These are phyloP conservation scores for Curvularia eragrostidis DNA, from an alignment of 2,329 filamentous ascomycete genomes.

Conservation along the genomic window DNA sequence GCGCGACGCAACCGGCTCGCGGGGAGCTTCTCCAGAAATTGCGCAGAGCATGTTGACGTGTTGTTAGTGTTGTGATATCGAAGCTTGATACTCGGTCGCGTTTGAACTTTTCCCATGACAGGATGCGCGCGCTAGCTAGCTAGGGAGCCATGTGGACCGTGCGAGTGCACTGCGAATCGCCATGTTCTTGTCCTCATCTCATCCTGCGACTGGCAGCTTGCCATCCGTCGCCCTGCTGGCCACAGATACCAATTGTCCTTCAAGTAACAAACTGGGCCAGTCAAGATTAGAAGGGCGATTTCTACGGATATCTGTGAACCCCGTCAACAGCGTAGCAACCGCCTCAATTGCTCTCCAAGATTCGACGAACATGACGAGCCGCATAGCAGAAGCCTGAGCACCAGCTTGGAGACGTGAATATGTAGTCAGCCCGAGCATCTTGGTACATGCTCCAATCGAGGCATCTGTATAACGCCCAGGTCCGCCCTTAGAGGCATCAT, in stretches of 20 bases:
- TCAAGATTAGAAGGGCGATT: background rate
- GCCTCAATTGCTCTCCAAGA: background rate
- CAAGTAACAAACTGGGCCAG: background rate
- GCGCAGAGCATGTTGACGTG: conserved; percentile 43
- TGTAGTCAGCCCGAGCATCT: background rate
- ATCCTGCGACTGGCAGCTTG: background rate
- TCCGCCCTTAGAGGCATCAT: background rate
- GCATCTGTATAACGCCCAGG: too few relatives aligned
- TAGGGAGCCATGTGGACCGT: conserved; percentile 6
- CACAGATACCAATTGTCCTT: background rate
- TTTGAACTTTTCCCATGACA: conserved; percentile 16
- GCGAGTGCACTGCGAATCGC: background rate
- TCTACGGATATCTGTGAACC: background rate
- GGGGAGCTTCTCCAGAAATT: conserved; percentile 97
- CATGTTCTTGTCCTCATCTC: background rate
- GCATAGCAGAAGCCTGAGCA: too few relatives aligned
- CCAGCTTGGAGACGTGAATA: background rate
- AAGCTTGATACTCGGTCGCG: conserved; percentile 7
- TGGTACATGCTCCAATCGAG: background rate
- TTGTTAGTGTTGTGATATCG: conserved; percentile 6
- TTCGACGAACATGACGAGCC: background rate
- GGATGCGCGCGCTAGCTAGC: conserved; percentile 10
- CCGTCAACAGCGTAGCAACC: background rate
- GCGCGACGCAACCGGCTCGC: conserved; percentile 91
- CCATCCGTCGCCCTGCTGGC: background rate